A percentile compares a stretch with the other conserved stretches of the same genome.
These are phyloP conservation scores for Phallus indusiatus DNA, from an alignment of 768 basidiomycete genomes.

Conservation along the genomic window DNA sequence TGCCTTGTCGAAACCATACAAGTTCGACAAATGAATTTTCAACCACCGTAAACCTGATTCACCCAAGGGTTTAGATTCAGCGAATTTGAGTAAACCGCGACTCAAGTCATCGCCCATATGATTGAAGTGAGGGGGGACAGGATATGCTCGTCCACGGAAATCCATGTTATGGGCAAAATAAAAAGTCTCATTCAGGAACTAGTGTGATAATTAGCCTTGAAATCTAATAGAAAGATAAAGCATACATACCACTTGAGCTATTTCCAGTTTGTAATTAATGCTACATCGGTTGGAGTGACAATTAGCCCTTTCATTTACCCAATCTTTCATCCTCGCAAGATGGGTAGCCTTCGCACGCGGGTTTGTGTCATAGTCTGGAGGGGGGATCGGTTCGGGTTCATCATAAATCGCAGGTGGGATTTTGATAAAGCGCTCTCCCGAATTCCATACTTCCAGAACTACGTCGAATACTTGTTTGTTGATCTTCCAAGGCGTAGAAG, in stretches of 20 bases:
- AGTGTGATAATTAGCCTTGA: background rate
- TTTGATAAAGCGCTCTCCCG: conserved; percentile 71
- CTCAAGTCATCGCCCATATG: conserved; percentile 94
- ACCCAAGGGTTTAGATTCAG: conserved; percentile 68
- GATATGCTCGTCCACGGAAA: conserved; percentile 95
- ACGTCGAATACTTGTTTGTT: conserved; percentile 71
- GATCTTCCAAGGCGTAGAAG: conserved; percentile 83
- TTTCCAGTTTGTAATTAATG: conserved; percentile 95
- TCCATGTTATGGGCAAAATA: conserved; percentile 96
- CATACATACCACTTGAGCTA: conserved; percentile 67
- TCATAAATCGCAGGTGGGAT: conserved; percentile 70
- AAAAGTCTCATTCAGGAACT: conserved; percentile 84
- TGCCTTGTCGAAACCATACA: conserved; percentile 92
- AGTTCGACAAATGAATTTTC: conserved; percentile 88
- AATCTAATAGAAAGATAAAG: conserved; percentile 19
- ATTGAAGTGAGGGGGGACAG: conserved; percentile 89
- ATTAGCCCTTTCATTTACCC: conserved; percentile 53
- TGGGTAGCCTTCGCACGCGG: conserved; percentile 47
- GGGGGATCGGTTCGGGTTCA: conserved; percentile 52
- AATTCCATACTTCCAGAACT: conserved; percentile 79
- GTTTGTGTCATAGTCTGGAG: conserved; percentile 35
- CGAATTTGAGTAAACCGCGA: conserved; percentile 80
- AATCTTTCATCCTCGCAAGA: conserved; percentile 43
- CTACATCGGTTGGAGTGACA: conserved; percentile 89
- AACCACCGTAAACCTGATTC: conserved; percentile 85